phyloP scores from a whole-genome alignment of 345 rosid species.

The Aegle marmelos region DNA sequence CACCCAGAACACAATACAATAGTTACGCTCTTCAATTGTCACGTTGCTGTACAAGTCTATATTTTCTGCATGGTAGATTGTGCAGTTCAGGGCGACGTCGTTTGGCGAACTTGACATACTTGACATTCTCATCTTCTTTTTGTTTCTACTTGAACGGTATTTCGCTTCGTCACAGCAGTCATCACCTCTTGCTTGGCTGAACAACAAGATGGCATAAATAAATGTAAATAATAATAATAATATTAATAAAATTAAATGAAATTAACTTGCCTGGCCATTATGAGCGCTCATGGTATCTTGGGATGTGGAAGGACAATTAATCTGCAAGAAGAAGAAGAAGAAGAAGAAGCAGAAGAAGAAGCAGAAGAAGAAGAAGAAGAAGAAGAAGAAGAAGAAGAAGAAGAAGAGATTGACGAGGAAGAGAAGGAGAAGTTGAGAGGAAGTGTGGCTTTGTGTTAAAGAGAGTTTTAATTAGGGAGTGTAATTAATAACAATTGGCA shows the following conservation, averaged over 20 bases:
- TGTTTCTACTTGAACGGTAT: not conserved
- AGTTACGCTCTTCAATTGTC: not conserved
- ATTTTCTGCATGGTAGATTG: constrained; percentile 7
- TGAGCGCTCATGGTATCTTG: not conserved
- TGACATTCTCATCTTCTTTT: not conserved
- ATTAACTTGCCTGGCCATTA: not conserved
- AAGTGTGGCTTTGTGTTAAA: not conserved
- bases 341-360: no score
- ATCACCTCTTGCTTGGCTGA: not conserved
- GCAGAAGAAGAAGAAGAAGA: not conserved
- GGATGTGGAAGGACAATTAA: not conserved
- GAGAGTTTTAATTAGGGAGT: not conserved
- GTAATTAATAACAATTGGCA: not conserved
- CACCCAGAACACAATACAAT: constrained; percentile 1
- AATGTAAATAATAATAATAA: no score
- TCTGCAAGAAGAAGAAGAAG: not conserved
- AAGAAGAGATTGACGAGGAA: not conserved
- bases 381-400: not conserved
- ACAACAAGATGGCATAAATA: no score
- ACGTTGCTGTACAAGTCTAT: not conserved
- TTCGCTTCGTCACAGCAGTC: no score
- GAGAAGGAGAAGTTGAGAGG: not conserved
- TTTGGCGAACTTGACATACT: not conserved
- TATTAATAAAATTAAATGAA: not conserved
- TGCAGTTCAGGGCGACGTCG: not conserved